These are phyloP conservation scores for Boletus rubescentipes DNA, from an alignment of 768 basidiomycete species.

Conservation along the genomic window DNA sequence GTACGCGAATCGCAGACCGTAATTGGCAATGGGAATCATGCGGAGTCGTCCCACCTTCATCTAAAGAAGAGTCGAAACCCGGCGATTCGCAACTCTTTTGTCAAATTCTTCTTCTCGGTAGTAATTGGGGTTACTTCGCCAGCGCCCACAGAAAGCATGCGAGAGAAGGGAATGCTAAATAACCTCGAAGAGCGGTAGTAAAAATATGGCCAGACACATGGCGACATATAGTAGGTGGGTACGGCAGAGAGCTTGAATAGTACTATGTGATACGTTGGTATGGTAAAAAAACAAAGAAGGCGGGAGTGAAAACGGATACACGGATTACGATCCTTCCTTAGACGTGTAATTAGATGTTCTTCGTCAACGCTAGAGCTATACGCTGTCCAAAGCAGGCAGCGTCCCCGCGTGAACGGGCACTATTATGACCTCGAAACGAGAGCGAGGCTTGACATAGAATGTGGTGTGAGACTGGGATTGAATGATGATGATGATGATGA, in stretches of 20 bases:
- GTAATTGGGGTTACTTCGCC: not conserved
- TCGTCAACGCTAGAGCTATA: not conserved
- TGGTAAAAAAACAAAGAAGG: conserved; percentile 4
- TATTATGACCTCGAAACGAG: conserved; percentile 11
- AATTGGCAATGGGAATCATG: conserved; percentile 1
- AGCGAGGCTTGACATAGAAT: conserved; percentile 1
- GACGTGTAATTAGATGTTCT: conserved; percentile 19
- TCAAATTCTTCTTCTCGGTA: not conserved
- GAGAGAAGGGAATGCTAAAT: not conserved
- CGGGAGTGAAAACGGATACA: conserved; percentile 10
- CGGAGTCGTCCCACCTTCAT: conserved; percentile 2
- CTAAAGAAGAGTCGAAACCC: not conserved
- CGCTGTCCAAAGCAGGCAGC: conserved; percentile 6
- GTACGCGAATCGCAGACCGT: conserved; percentile 2
- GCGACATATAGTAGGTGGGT: conserved; percentile 12
- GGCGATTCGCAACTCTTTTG: conserved; percentile 1
- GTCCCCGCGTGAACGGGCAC: not conserved
- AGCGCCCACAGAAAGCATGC: not conserved
- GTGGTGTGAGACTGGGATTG: not conserved
- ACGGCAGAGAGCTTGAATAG: conserved; percentile 12
- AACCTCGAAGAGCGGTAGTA: not conserved
- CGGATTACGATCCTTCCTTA: conserved; percentile 23
- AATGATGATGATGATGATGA: not conserved
- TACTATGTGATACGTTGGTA: conserved; percentile 7
- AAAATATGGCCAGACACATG: conserved; percentile 3